Percentiles rank a stretch among this genome's conserved stretches.
Conservation (phyloP, 148 eudicot genomes). For the Spergularia bocconei region DNA sequence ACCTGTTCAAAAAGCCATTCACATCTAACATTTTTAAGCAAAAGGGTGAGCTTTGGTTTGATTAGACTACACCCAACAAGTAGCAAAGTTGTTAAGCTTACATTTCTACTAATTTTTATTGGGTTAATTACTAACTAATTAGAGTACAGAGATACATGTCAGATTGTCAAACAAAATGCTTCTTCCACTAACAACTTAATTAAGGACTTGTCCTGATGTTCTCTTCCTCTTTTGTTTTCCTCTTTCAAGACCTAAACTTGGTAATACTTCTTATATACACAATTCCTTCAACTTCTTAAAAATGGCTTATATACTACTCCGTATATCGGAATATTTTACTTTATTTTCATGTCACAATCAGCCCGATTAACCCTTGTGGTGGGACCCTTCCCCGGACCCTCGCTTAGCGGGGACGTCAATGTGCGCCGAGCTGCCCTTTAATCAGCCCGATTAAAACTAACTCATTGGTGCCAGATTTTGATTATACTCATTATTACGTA, state of each 20-base stretch:
- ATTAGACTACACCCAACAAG: slow-evolving; percentile 34
- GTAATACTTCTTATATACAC: background rate
- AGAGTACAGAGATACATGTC: slow-evolving; percentile 21
- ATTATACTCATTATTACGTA: no score
- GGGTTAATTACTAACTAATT: slow-evolving; percentile 1
- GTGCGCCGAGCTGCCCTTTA: no score
- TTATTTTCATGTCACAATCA: no score
- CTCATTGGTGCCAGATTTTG: no score
- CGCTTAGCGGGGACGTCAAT: no score
- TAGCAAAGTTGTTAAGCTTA: slow-evolving; percentile 17
- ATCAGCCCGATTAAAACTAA: no score
- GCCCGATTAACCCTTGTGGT: no score
- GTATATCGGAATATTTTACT: no score
- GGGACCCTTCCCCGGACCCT: no score
- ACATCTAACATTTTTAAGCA: slow-evolving; percentile 27
- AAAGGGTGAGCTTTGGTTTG: slow-evolving; percentile 14
- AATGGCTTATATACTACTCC: background rate
- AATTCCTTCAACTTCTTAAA: background rate
- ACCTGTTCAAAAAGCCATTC: slow-evolving; percentile 20
- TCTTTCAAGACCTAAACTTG: background rate
- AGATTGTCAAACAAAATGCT: slow-evolving; percentile 17
- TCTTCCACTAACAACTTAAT: slow-evolving; percentile 22
- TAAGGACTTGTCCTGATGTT: slow-evolving; percentile 10
- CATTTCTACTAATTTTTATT: background rate
- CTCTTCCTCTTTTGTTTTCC: background rate